A percentile compares a stretch with the other conserved stretches of the same genome.
These are phyloP conservation scores for Gnomoniopsis smithogilvyi DNA, from an alignment of 2,329 filamentous ascomycete genomes.

Conservation along the genomic window DNA sequence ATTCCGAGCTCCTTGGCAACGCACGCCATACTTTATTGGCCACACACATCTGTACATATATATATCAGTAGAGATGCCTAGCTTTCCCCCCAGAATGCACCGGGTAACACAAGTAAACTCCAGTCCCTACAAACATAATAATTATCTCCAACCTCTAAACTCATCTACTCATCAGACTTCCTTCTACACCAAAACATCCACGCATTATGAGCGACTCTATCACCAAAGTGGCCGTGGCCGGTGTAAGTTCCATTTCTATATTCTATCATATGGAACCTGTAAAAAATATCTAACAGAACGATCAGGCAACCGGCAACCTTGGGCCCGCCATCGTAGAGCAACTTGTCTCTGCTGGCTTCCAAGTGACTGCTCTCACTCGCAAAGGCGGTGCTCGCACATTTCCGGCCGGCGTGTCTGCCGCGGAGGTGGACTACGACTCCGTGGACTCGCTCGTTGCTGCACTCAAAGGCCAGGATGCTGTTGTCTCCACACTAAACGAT, in stretches of 20 bases:
- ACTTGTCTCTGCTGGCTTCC: conserved; percentile 36
- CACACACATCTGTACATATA: too few relatives aligned
- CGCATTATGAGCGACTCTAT: neutral
- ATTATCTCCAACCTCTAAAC: too few relatives aligned
- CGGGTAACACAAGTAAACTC: too few relatives aligned
- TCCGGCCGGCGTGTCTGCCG: conserved; percentile 36
- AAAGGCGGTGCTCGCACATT: conserved; percentile 34
- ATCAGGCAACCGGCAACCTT: conserved; percentile 25
- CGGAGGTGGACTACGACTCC: conserved; percentile 42
- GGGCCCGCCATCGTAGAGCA: conserved; percentile 27
- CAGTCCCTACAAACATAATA: too few relatives aligned
- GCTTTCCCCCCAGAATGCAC: too few relatives aligned
- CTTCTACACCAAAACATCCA: neutral
- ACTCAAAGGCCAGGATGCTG: conserved; percentile 2
- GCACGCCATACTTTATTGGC: too few relatives aligned
- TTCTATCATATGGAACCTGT: neutral
- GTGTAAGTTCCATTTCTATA: neutral
- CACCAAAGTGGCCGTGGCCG: neutral
- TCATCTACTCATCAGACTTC: neutral
- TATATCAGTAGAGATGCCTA: too few relatives aligned
- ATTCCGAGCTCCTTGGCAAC: too few relatives aligned
- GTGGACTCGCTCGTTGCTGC: conserved; percentile 27
- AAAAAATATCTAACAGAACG: neutral
- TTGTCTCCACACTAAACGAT: conserved; percentile 1
- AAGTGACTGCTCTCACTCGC: conserved; percentile 51